phyloP scores from a whole-genome alignment of 2,329 filamentous ascomycete species.

The Emergomyces africanus region DNA sequence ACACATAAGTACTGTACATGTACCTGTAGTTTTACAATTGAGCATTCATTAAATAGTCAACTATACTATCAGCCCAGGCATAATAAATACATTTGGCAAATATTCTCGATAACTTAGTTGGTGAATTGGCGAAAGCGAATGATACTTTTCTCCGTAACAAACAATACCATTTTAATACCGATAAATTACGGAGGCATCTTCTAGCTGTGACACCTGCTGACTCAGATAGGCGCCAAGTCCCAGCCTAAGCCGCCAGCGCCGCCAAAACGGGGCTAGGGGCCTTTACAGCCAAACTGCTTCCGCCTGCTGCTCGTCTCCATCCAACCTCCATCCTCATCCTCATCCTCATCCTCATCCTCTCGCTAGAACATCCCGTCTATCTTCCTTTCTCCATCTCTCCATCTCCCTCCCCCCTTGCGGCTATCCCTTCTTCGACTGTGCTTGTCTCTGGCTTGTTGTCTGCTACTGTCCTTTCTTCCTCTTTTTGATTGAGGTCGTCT shows the following conservation, averaged over 20 bases:
- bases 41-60: too few relatives aligned
- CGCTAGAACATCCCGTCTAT: slow-evolving; percentile 7
- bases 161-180: not conserved
- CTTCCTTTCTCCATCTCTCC: too few relatives aligned
- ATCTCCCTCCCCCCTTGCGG: slow-evolving; percentile 6
- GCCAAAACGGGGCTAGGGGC: not conserved
- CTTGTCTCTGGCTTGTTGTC: not conserved
- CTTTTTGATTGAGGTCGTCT: not conserved
- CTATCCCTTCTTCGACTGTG: not conserved
- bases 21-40: too few relatives aligned
- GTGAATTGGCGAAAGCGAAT: too few relatives aligned
- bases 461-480: not conserved
- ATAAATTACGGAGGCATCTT: not conserved
- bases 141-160: too few relatives aligned
- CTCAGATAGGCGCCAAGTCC: not conserved
- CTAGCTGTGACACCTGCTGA: not conserved
- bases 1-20: too few relatives aligned
- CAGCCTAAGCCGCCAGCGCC: not conserved
- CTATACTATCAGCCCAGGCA: too few relatives aligned
- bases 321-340: slow-evolving; percentile 4
- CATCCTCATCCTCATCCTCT: slow-evolving; percentile 1
- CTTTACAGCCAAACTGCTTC: slow-evolving; percentile 7
- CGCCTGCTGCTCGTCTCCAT: slow-evolving; percentile 9
- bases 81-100: too few relatives aligned
- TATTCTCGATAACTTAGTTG: too few relatives aligned